phyloP scores from a whole-genome alignment of 192 early-diverging fungal genomes.

The Coemansia pectinata region DNA sequence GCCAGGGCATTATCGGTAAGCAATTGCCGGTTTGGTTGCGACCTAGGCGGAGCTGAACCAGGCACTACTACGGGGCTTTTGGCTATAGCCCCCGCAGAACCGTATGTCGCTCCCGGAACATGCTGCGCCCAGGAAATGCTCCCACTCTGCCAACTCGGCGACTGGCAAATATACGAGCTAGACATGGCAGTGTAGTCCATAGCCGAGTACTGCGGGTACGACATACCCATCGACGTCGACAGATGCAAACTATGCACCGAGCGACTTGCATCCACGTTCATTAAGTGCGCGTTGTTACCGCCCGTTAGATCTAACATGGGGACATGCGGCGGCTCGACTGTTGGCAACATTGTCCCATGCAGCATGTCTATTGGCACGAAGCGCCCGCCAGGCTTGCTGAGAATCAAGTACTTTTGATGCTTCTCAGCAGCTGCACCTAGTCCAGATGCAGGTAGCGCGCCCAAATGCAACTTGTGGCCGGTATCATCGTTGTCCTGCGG shows the following conservation, averaged over 20 bases:
- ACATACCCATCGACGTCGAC: slow-evolving; percentile 16
- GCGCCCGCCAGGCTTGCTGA: slow-evolving; percentile 56
- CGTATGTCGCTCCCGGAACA: slow-evolving; percentile 13
- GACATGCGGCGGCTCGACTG: slow-evolving; percentile 39
- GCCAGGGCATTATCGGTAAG: neutral
- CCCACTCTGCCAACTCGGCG: slow-evolving; percentile 54
- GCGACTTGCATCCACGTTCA: slow-evolving; percentile 41
- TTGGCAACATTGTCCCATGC: slow-evolving; percentile 34
- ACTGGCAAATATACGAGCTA: slow-evolving; percentile 29
- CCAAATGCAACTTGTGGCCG: slow-evolving; percentile 3
- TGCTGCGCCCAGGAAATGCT: slow-evolving; percentile 35
- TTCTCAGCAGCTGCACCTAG: neutral
- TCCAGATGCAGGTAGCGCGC: neutral
- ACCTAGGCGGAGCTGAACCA: neutral
- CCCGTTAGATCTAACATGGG: slow-evolving; percentile 23
- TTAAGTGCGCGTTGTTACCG: slow-evolving; percentile 46
- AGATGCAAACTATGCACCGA: slow-evolving; percentile 30
- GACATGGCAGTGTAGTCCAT: slow-evolving; percentile 24
- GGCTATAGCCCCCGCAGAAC: slow-evolving; percentile 14
- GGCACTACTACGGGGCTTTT: slow-evolving; percentile 22
- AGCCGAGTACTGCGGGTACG: slow-evolving; percentile 17
- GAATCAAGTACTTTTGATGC: slow-evolving; percentile 37
- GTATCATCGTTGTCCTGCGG: neutral
- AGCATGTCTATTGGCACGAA: slow-evolving; percentile 56
- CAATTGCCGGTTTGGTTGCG: slow-evolving; percentile 2